Base-by-base conservation (phyloP, 768 basidiomycete species). In the Zangia roseola region DNA sequence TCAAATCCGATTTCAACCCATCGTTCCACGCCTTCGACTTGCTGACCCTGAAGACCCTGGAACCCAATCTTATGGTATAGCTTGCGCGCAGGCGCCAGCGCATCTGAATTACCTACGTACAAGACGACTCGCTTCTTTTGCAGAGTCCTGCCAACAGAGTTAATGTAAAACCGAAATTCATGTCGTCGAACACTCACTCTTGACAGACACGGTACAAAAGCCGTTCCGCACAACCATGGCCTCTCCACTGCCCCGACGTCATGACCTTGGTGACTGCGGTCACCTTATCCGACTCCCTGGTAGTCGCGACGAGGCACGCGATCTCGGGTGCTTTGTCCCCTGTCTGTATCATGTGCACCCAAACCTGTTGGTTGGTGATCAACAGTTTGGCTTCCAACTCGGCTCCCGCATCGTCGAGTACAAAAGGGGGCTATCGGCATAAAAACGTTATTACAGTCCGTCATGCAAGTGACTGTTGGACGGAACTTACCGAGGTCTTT, bases 261-360 rank as follows among this genome's bases (percentile, higher is more conserved):
- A 72, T 84, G 1, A 88, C 86, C 61, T 90, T 88, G 25, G 83
- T 83, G 36, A 90, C 82, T 0, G 83, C 78, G 6, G 79, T 78
- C 17, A 83, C 73, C 4, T 52, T 70, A 1, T 72, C 69, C 23
- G 73, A 80, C 54, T 80, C 79, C 8, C 87, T 70, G 2, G 86
- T 87, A n/a, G 77, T 79, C 3, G 86, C 86, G 4, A 82, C 82
- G 26, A 89, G 78, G 12, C 77, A 88, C 0, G 86, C 83, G 16
- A 88, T 74, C 23, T 75, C 73, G 5, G 67, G 48, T 0, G 43
- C 38, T 42, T 37, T 57, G 2, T 54, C 64, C 0, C 0, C 50
- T 35, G 47, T 24, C 33, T 62, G 57, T 5, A 81, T 63, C 21
- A 74, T 61, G 49, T 82, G 81, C 0, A 89, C 78, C 86, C 86